Base-by-base conservation (phyloP, 441 rosid species). In the Populus tomentosa region DNA sequence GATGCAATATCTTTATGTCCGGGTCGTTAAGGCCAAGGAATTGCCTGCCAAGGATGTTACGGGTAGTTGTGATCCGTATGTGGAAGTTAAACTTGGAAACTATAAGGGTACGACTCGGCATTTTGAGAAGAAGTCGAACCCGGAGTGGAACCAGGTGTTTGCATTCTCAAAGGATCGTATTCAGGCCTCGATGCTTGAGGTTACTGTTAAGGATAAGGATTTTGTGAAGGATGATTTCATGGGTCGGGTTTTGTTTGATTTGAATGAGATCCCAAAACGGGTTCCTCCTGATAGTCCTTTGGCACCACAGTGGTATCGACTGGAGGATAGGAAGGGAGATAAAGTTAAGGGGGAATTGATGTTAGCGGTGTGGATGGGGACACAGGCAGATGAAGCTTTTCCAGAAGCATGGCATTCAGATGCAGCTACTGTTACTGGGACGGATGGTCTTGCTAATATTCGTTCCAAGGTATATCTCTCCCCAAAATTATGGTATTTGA, bases 381-480 rank as follows among this genome's bases (percentile, higher is more conserved):
- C 30, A 28, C 30, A 28, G 30, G 30, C 30, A 28, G 30, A 28
- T 28, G 30, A 28, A 28, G 98, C 97, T 9, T 95, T 95, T 81
- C 95, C 99, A 21, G 99, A 95, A 72, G 98, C 98, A 4, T 95
- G 99, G 99, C 99, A 95, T 71, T 94, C 99, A 1, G 99, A 95
- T 90, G 98, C 99, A 2, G 98, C 99, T 5, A 75, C 97, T 7
- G 92, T 92, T 32, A 88, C 91, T 77, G 97, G 97, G 32, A 78
- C 85, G 16, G 99, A 94, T 64, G 94, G 89, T 73, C 89, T 95
- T 63, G 91, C 97, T 0, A 94, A 89, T 83, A 88, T 95, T 63
- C 89, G 99, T 2, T 95, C 99, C 0, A 95, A 95, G 89, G 98
- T 95, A 4, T 95, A 94, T 86, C 93, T 94, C 7, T 95, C 99